These are phyloP conservation scores for Lentinus polychrous DNA, from an alignment of 1,284 basidiomycete genomes.

Conservation along the genomic window DNA sequence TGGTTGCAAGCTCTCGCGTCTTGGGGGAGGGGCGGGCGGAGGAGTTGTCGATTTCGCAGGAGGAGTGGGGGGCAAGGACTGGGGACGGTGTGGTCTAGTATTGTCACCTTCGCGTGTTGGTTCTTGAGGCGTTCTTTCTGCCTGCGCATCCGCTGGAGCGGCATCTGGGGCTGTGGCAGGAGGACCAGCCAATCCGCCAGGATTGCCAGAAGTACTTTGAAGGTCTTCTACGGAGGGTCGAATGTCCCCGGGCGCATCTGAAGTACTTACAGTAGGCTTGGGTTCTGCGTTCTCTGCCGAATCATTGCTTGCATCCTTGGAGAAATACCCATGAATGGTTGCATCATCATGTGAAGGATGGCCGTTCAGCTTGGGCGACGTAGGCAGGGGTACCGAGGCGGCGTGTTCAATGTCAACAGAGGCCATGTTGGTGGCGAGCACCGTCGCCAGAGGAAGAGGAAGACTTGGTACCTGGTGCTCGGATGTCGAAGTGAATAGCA, in stretches of 20 bases:
- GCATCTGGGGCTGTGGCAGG: not conserved
- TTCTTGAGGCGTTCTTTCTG: not conserved
- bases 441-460: conserved; percentile 1
- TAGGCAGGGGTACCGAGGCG: conserved; percentile 20
- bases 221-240: conserved; percentile 10
- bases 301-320: no score
- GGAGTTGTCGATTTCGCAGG: conserved; percentile 19
- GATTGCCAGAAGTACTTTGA: not conserved
- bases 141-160: not conserved
- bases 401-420: conserved; percentile 19
- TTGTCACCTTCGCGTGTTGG: not conserved
- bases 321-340: conserved; percentile 9
- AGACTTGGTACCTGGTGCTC: no score
- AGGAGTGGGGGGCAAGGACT: conserved; percentile 20
- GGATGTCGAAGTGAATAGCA: no score
- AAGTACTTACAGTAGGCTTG: conserved; percentile 2
- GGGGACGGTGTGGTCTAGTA: conserved; percentile 4
- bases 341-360: conserved; percentile 6
- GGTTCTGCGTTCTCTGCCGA: not conserved
- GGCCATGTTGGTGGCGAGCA: conserved; percentile 17
- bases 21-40: conserved; percentile 1
- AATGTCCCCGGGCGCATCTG: conserved; percentile 17
- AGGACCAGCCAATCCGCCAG: conserved; percentile 1
- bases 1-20: conserved; percentile 5
- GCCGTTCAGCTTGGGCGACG: conserved; percentile 14